Base-by-base conservation (phyloP, 768 basidiomycete genomes). In the Lactarius hengduanensis region DNA sequence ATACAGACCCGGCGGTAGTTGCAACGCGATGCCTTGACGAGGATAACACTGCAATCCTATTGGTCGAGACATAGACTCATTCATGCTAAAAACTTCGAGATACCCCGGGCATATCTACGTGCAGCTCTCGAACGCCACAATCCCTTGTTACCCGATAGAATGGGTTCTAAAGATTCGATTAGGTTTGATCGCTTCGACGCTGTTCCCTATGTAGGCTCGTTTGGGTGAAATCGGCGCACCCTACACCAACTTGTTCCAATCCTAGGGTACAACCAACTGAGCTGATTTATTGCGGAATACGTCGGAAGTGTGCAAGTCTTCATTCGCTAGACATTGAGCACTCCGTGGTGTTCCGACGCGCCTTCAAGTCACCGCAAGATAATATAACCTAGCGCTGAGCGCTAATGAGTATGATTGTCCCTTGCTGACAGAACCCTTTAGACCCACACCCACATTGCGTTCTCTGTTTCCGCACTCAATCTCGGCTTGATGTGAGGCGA, bases 141-240 rank as follows among this genome's bases (percentile, higher is more conserved):
- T 62, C 22, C 47, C 57, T 62, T 66, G 50, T 57, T 62, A 41
- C 47, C 56, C 20, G n/a, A 22, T 38, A 34, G 28, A 32, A 41
- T 58, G 30, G 56, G 47, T 58, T 40, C 28, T 30, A 53, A 36
- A 30, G 36, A 36, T 59, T 59, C 47, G 36, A 58, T 58, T 55
- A 41, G 61, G 61, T 62, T 58, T 43, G 47, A 57, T 58, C 38
- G 38, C 30, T 55, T 53, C 32, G 50, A 64, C 50, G 63, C 28
- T 59, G 47, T 53, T 59, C 45, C 57, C 28, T 41, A 26, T 41
- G 45, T 30, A 58, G 56, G 56, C 20, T 57, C 61, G 7, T 62
- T 57, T 34, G 10, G 56, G 55, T 34, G 43, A 40, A 36, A 50
- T 56, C 10, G 64, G 55, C 50, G 41, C 45, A 57, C 30, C 47